Conservation (phyloP, 140 eudicot genomes). For the Anethum foeniculum region DNA sequence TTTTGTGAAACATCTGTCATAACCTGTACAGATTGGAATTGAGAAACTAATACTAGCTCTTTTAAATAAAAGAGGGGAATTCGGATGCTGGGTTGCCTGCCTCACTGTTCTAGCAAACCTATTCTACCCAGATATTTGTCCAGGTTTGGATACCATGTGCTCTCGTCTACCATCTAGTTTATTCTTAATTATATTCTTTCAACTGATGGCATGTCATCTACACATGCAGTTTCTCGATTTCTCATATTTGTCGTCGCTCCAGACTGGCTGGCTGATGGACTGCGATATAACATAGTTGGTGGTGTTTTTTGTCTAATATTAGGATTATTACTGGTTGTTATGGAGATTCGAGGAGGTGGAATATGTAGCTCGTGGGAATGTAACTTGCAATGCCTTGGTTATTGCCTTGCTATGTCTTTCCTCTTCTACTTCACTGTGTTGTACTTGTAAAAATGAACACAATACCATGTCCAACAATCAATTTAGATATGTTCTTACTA, state of each 20-base stretch:
- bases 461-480: neutral
- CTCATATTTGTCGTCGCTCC: conserved; percentile 23
- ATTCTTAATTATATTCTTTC: neutral
- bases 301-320: conserved; percentile 19
- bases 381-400: conserved; percentile 9
- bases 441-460: neutral
- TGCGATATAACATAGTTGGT: conserved; percentile 25
- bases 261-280: conserved; percentile 24
- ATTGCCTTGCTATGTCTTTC: conserved; percentile 15
- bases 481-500: neutral
- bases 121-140: conserved; percentile 16
- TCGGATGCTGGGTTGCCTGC: conserved; percentile 29
- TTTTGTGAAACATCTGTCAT: neutral
- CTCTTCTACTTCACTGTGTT: conserved; percentile 18
- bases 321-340: conserved; percentile 15
- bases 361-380: conserved; percentile 15
- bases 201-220: neutral
- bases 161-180: neutral
- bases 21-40: neutral
- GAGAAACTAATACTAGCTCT: neutral
- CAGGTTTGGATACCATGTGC: conserved; percentile 13
- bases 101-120: conserved; percentile 21
- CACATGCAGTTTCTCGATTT: conserved; percentile 29
- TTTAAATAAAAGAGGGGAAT: conserved; percentile 21
- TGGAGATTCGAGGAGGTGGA: conserved; percentile 22